A percentile compares a stretch with the other conserved stretches of the same genome.
Conservation (phyloP, 805 yeast genomes). For the Sungouiella thailandica region DNA sequence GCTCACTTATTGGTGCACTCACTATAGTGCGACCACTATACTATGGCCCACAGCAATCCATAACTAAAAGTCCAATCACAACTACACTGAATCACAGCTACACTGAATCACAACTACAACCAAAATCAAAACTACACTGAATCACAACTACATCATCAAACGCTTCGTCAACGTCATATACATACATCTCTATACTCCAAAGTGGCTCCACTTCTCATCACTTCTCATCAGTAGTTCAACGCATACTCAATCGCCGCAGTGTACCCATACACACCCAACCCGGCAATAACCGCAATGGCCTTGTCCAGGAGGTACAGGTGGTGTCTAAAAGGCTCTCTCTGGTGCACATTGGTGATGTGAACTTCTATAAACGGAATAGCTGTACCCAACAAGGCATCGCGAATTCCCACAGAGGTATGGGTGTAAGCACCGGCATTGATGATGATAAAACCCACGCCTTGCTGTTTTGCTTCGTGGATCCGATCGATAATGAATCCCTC, state of each 20-base stretch:
- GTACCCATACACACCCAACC: constrained; percentile 40
- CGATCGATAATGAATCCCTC: constrained; percentile 46
- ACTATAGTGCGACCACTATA: too few relatives aligned
- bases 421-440: constrained; percentile 52
- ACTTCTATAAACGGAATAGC: constrained; percentile 47
- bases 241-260: constrained; percentile 39
- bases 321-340: constrained; percentile 48
- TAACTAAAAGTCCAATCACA: too few relatives aligned
- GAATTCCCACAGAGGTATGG: constrained; percentile 46
- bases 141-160: too few relatives aligned
- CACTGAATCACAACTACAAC: too few relatives aligned
- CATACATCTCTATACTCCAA: too few relatives aligned
- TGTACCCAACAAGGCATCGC: constrained; percentile 46
- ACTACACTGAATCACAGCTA: too few relatives aligned
- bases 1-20: too few relatives aligned
- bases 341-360: constrained; percentile 49
- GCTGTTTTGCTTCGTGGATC: constrained; percentile 41
- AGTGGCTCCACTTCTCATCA: too few relatives aligned
- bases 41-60: too few relatives aligned
- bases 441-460: constrained; percentile 41
- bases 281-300: constrained; percentile 42
- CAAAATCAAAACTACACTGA: too few relatives aligned
- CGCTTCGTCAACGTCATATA: too few relatives aligned
- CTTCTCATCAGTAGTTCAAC: constrained; percentile 32
- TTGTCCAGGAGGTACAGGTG: constrained; percentile 44